Percentiles rank a stretch among this genome's conserved stretches.
Conservation (phyloP, 345 rosid genomes). For the Clausena lansium region DNA sequence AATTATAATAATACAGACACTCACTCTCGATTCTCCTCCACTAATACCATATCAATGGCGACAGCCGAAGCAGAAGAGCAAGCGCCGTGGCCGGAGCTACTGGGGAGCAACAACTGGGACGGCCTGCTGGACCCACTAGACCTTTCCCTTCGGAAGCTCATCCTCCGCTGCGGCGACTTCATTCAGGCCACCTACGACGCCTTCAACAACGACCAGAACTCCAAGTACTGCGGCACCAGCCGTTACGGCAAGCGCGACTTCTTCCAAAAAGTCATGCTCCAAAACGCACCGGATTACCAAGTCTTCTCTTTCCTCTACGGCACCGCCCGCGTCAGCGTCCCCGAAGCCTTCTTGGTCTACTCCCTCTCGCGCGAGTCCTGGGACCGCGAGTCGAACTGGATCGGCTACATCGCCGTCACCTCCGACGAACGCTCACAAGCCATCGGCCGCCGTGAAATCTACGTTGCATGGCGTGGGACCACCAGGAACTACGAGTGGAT, state of each 20-base stretch:
- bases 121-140: slow-evolving; percentile 68
- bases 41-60: slow-evolving; percentile 28
- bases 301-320: slow-evolving; percentile 68
- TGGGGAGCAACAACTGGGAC: slow-evolving; percentile 70
- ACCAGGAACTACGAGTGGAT: slow-evolving; percentile 85
- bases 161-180: slow-evolving; percentile 89
- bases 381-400: slow-evolving; percentile 99
- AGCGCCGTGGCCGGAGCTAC: slow-evolving; percentile 55
- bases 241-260: slow-evolving; percentile 67
- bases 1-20: neutral
- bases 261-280: slow-evolving; percentile 70
- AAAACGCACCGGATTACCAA: slow-evolving; percentile 45
- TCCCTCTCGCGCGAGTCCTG: slow-evolving; percentile 72
- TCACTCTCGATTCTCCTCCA: neutral
- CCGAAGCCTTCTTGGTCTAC: slow-evolving; percentile 63
- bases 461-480: slow-evolving; percentile 72
- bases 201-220: slow-evolving; percentile 79
- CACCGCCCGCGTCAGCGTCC: slow-evolving; percentile 60
- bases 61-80: slow-evolving; percentile 22
- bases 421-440: slow-evolving; percentile 45
- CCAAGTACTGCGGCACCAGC: slow-evolving; percentile 85
- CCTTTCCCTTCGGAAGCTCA: slow-evolving; percentile 60
- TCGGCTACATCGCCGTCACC: slow-evolving; percentile 78
- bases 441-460: slow-evolving; percentile 75
- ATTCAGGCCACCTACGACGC: slow-evolving; percentile 91